Evolutionary conservation across 257 asterid genomes (phyloP).

Genomic region (Paraleonurus japonicus): DNA sequence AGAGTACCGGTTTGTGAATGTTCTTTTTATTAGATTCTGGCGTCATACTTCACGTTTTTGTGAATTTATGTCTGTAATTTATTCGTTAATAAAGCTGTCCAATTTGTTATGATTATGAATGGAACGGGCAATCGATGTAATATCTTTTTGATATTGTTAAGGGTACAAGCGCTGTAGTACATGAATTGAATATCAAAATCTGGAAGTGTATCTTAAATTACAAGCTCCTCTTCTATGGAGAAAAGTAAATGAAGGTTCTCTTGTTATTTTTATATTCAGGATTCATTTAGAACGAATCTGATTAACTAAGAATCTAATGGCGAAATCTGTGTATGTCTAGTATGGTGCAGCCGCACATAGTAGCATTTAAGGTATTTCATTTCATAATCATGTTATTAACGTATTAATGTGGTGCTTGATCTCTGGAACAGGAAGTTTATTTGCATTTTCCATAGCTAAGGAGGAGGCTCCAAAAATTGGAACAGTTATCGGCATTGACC

Average conservation of each 20-base stretch:
- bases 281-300: neutral
- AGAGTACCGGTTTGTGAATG: neutral
- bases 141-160: neutral
- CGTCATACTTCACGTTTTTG: neutral
- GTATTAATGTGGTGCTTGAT: conserved; percentile 2
- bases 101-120: neutral
- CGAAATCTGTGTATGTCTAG: neutral
- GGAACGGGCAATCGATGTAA: neutral
- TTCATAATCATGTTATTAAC: neutral
- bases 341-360: neutral
- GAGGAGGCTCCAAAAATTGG: conserved; percentile 85
- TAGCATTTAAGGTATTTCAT: neutral
- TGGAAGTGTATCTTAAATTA: neutral
- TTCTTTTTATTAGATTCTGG: neutral
- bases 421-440: conserved; percentile 57
- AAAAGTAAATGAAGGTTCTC: neutral
- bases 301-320: neutral
- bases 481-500: conserved; percentile 90
- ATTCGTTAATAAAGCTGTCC: neutral
- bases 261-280: neutral
- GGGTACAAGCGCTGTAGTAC: neutral
- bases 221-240: neutral
- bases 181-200: neutral
- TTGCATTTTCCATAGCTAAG: conserved; percentile 51
- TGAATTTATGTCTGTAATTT: neutral